Conservation (phyloP, 495 filamentous ascomycete genomes). For the Platismatia glauca region DNA sequence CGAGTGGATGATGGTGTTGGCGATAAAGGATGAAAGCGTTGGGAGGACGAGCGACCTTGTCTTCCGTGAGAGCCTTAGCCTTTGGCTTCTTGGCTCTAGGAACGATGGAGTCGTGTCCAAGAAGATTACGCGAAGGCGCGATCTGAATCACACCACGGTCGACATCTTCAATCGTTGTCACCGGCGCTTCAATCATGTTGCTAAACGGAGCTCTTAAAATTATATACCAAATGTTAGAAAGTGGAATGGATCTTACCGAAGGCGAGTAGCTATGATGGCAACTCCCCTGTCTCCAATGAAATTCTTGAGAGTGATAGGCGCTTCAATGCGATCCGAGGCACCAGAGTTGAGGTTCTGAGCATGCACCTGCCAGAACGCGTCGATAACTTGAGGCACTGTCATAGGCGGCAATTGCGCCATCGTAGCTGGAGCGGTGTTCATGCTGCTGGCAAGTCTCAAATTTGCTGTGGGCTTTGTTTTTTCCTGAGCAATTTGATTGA, state of each 20-base stretch:
- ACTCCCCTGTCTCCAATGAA: not conserved
- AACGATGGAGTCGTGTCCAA: conserved; percentile 5
- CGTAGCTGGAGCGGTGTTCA: conserved; percentile 5
- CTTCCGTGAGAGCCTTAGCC: conserved; percentile 13
- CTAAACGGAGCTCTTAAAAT: not conserved
- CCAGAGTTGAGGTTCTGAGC: not conserved
- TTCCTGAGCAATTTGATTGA: not conserved
- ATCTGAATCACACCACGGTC: not conserved
- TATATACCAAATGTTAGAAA: not conserved
- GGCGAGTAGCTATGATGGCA: not conserved
- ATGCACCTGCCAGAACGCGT: not conserved
- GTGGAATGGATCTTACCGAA: conserved; percentile 1
- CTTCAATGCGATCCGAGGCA: not conserved
- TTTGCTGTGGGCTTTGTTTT: not conserved
- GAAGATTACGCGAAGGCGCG: not conserved
- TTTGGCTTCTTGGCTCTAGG: conserved; percentile 3
- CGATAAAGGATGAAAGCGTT: no score
- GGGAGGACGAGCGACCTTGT: conserved; percentile 35
- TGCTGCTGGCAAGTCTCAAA: not conserved
- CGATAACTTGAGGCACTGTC: not conserved
- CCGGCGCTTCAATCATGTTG: not conserved
- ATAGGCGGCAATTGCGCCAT: not conserved
- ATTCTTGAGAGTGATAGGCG: not conserved
- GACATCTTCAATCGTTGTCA: not conserved
- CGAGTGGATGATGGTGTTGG: no score